These are phyloP conservation scores for Dinochytrium kinnereticum DNA, from an alignment of 371 early-diverging fungal species.

Conservation along the genomic window DNA sequence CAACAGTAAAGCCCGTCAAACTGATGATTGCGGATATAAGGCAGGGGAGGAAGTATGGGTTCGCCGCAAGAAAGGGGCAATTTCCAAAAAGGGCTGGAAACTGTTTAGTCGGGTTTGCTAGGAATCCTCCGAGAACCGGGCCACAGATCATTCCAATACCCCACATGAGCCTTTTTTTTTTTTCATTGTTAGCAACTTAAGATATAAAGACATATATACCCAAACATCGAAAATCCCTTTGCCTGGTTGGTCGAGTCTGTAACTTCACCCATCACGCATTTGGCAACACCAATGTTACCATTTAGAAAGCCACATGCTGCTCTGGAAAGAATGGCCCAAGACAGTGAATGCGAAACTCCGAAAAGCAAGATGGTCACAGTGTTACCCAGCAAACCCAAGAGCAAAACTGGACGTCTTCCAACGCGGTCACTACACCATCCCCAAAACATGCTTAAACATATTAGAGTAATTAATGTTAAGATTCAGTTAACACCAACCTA, in stretches of 20 bases:
- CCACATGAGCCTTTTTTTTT: slow-evolving; percentile 48
- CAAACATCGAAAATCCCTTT: slow-evolving; percentile 67
- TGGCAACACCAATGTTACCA: slow-evolving; percentile 80
- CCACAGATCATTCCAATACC: slow-evolving; percentile 75
- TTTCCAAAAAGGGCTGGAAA: slow-evolving; percentile 73
- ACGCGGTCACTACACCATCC: slow-evolving; percentile 63
- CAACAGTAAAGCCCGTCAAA: slow-evolving; percentile 67
- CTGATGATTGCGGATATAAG: slow-evolving; percentile 68
- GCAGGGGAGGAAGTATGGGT: slow-evolving; percentile 89
- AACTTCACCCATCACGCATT: slow-evolving; percentile 87
- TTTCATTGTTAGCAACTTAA: not conserved
- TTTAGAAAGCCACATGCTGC: slow-evolving; percentile 73
- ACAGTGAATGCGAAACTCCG: slow-evolving; percentile 56
- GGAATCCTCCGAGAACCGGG: slow-evolving; percentile 79
- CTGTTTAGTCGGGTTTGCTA: slow-evolving; percentile 73
- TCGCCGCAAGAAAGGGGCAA: slow-evolving; percentile 63
- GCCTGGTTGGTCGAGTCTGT: slow-evolving; percentile 80
- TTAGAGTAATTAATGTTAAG: not conserved
- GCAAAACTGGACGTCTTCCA: slow-evolving; percentile 82
- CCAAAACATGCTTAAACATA: slow-evolving; percentile 29
- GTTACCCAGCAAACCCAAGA: slow-evolving; percentile 80
- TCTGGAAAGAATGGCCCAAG: slow-evolving; percentile 50
- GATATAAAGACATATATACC: slow-evolving; percentile 34
- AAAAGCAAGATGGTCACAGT: slow-evolving; percentile 70
- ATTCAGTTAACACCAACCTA: no score